These are phyloP conservation scores for Solanum hybrid DNA, from an alignment of 305 asterid genomes.

Conservation along the genomic window DNA sequence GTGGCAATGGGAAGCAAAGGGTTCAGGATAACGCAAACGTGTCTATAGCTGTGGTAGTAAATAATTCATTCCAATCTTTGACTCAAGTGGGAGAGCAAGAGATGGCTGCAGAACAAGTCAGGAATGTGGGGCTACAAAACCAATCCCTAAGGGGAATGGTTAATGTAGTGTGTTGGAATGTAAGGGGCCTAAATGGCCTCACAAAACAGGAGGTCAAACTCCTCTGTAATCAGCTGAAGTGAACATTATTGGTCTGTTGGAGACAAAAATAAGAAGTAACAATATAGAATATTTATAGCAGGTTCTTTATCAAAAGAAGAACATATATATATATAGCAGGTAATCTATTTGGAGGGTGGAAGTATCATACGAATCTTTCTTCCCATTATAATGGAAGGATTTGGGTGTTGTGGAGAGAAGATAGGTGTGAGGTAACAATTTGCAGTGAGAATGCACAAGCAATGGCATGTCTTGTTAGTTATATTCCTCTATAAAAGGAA, in stretches of 20 bases:
- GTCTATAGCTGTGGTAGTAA: neutral
- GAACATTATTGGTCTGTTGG: neutral
- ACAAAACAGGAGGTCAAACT: neutral
- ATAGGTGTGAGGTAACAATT: neutral
- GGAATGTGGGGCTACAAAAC: neutral
- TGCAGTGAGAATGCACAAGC: neutral
- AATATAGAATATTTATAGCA: neutral
- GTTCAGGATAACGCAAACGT: neutral
- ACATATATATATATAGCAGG: neutral
- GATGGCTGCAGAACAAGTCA: neutral
- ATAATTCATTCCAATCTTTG: neutral
- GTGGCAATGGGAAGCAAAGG: neutral
- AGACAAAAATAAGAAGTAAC: neutral
- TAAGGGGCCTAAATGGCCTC: neutral
- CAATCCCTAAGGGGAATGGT: neutral
- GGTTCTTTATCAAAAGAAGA: too few species aligned
- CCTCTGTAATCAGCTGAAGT: neutral
- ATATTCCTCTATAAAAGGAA: neutral
- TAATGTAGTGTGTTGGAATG: neutral
- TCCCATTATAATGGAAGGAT: neutral
- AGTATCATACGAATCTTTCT: neutral
- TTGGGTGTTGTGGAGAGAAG: neutral
- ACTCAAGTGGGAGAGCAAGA: neutral
- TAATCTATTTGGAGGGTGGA: neutral
- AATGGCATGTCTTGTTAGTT: neutral